These are phyloP conservation scores for Friedmanniomyces endolithicus DNA, from an alignment of 495 filamentous ascomycete species.

Conservation along the genomic window DNA sequence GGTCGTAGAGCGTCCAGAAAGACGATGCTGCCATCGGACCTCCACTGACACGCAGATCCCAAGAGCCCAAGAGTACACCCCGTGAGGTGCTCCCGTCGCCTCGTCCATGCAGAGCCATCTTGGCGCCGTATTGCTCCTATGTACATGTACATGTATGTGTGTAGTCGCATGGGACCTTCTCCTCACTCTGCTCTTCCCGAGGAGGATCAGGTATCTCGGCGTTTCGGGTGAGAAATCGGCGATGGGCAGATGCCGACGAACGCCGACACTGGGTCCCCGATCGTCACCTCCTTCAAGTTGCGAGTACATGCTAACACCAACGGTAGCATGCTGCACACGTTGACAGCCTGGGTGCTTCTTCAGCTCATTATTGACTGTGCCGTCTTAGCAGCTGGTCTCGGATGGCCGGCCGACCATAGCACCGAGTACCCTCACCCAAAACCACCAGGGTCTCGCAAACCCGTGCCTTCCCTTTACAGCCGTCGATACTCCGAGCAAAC, in stretches of 20 bases:
- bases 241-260: neutral
- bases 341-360: neutral
- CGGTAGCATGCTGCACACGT: neutral
- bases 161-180: neutral
- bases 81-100: neutral
- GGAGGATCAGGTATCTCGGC: neutral
- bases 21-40: too few relatives aligned
- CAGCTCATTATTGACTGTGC: neutral
- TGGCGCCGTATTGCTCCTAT: neutral
- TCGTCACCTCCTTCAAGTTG: neutral
- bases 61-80: too few relatives aligned
- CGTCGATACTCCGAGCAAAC: constrained; percentile 12
- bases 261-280: neutral
- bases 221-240: neutral
- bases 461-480: neutral
- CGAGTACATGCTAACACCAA: neutral
- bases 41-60: too few relatives aligned
- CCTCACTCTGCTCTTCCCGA: neutral
- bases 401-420: too few relatives aligned
- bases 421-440: constrained; percentile 5
- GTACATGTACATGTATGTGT: too few relatives aligned
- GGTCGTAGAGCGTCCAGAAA: too few relatives aligned
- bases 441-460: neutral
- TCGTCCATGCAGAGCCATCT: neutral
- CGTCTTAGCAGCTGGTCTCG: neutral